A percentile compares a stretch with the other conserved stretches of the same genome.
These are phyloP conservation scores for Heimioporus sp. DNA, from an alignment of 768 basidiomycete genomes.

Conservation along the genomic window DNA sequence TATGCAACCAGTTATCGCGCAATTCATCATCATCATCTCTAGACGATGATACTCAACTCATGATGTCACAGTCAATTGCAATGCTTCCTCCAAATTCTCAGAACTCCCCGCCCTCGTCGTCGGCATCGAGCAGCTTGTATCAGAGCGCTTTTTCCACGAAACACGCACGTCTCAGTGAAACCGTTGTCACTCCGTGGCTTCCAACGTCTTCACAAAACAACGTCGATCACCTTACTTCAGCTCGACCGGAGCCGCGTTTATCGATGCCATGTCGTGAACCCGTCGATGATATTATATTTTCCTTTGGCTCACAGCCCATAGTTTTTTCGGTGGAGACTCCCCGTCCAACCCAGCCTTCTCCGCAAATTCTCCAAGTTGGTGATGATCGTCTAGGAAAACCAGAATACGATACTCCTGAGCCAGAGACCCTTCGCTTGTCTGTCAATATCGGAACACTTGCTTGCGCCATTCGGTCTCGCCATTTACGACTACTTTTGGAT, in stretches of 20 bases:
- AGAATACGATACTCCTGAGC: conserved; percentile 8
- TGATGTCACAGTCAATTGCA: conserved; percentile 77
- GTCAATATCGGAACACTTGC: conserved; percentile 51
- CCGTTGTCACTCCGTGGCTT: background rate
- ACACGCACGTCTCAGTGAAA: conserved; percentile 1
- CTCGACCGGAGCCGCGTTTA: conserved; percentile 4
- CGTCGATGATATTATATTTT: conserved; percentile 50
- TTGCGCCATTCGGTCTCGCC: conserved; percentile 54
- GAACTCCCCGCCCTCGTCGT: conserved; percentile 42
- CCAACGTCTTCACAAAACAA: background rate
- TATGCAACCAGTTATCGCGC: conserved; percentile 33
- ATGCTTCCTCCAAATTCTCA: conserved; percentile 44
- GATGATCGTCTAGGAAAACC: conserved; percentile 2
- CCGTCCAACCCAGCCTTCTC: conserved; percentile 17
- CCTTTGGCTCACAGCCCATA: conserved; percentile 63
- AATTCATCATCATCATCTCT: conserved; percentile 57
- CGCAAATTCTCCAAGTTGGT: background rate
- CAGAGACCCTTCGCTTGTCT: conserved; percentile 39
- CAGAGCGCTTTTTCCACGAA: conserved; percentile 62
- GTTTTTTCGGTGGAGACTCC: conserved; percentile 53
- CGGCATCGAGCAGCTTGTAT: conserved; percentile 69
- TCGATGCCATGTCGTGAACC: conserved; percentile 7
- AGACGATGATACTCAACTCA: conserved; percentile 61
- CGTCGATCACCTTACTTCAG: background rate
- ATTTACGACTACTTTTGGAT: conserved; percentile 50